A percentile compares a stretch with the other conserved stretches of the same genome.
Evolutionary conservation across 2,329 filamentous ascomycete species (phyloP).

Genomic region (Trichoderma koningii): DNA sequence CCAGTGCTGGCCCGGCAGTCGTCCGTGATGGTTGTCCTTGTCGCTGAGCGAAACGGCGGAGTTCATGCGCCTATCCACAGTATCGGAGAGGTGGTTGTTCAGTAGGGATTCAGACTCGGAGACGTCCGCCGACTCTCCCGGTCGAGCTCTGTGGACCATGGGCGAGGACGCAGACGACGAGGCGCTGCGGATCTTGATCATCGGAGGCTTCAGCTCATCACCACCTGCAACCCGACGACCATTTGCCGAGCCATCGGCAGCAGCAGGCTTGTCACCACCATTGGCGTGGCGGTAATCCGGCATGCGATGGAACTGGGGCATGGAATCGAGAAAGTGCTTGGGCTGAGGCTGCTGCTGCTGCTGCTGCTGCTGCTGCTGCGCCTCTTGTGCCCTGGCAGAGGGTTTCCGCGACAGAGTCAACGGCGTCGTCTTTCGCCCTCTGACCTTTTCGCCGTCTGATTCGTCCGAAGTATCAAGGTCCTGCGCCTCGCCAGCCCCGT

Average conservation of each 20-base stretch:
- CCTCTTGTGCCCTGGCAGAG: constrained; percentile 39
- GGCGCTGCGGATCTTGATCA: constrained; percentile 50
- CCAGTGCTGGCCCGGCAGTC: constrained; percentile 49
- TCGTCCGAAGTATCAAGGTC: constrained; percentile 51
- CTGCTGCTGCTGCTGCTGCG: constrained; percentile 31
- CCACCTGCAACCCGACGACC: constrained; percentile 49
- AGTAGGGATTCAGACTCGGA: constrained; percentile 45
- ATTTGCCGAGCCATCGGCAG: constrained; percentile 24
- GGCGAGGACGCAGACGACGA: constrained; percentile 44
- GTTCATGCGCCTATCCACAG: constrained; percentile 43
- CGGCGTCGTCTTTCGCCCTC: constrained; percentile 44
- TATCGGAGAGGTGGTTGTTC: constrained; percentile 35
- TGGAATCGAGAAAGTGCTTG: constrained; percentile 54
- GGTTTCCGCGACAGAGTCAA: constrained; percentile 41
- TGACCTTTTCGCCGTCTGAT: constrained; percentile 49
- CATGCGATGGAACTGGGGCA: constrained; percentile 52
- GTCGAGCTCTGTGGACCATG: constrained; percentile 28
- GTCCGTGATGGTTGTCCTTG: constrained; percentile 32
- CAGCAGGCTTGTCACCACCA: constrained; percentile 30
- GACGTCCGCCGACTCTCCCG: constrained; percentile 41
- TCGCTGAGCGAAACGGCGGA: constrained; percentile 37
- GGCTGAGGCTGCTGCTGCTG: constrained; percentile 34
- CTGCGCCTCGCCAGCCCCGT: constrained; percentile 41
- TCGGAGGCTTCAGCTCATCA: constrained; percentile 52
- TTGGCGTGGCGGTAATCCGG: constrained; percentile 34